Percentiles rank a stretch among this genome's conserved stretches.
Conservation (phyloP, 2,329 filamentous ascomycete genomes). For the Calonectria multiphialidica region DNA sequence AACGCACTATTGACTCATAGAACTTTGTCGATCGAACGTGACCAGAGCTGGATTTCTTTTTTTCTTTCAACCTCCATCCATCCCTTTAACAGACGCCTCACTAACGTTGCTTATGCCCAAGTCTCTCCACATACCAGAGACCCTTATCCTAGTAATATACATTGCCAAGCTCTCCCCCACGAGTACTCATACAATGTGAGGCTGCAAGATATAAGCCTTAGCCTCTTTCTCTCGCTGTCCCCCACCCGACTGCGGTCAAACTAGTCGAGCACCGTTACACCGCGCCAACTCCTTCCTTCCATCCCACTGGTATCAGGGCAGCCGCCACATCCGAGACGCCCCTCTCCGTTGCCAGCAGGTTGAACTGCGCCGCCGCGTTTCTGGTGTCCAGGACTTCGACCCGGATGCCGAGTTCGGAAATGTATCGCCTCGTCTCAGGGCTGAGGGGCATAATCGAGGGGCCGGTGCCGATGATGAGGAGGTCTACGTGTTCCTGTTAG, state of each 20-base stretch:
- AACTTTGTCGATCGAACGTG: neutral
- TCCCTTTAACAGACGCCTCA: neutral
- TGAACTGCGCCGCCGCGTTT: constrained; percentile 95
- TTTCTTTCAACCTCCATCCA: neutral
- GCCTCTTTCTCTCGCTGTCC: neutral
- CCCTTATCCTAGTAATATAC: constrained; percentile 2
- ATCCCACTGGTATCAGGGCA: constrained; percentile 87
- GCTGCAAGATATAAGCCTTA: constrained; percentile 17
- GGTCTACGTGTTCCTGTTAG: constrained; percentile 65
- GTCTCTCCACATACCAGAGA: neutral
- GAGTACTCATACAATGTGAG: constrained; percentile 24
- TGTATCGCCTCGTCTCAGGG: constrained; percentile 76
- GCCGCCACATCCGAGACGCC: constrained; percentile 88
- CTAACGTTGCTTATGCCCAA: neutral
- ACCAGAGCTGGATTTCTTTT: neutral
- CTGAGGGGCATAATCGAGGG: constrained; percentile 81
- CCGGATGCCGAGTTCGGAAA: constrained; percentile 84
- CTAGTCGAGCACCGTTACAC: constrained; percentile 17
- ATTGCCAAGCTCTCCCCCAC: neutral
- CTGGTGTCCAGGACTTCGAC: constrained; percentile 92
- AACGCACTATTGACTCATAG: neutral
- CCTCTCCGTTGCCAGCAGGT: constrained; percentile 92
- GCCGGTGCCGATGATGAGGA: constrained; percentile 91
- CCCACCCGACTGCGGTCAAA: neutral
- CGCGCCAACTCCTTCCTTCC: constrained; percentile 72